Evolutionary conservation across 2,329 filamentous ascomycete genomes (phyloP).

Genomic region (Cladosporium halotolerans): DNA sequence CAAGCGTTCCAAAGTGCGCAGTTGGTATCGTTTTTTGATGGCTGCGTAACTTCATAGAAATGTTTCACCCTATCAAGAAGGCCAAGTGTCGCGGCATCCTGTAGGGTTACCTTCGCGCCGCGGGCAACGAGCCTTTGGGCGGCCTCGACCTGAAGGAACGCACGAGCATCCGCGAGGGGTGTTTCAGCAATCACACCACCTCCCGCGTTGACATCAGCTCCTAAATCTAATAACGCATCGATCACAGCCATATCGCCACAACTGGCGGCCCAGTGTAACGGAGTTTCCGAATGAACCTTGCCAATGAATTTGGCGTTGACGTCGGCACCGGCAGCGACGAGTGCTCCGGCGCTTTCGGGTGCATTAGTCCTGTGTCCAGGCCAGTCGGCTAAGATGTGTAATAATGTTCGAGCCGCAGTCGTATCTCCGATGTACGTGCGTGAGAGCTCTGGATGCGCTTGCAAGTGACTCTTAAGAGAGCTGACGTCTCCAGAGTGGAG

Average conservation of each 20-base stretch:
- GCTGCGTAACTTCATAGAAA: not conserved
- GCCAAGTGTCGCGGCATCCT: not conserved
- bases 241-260: not conserved
- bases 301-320: constrained; percentile 2
- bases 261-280: constrained; percentile 3
- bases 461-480: not conserved
- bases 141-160: not conserved
- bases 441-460: not conserved
- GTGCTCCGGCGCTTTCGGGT: not conserved
- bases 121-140: not conserved
- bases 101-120: not conserved
- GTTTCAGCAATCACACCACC: constrained; percentile 1
- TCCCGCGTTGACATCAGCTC: not conserved
- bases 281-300: not conserved
- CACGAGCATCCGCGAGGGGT: constrained; percentile 1
- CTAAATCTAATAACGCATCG: not conserved
- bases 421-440: not conserved
- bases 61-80: not conserved
- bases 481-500: not conserved
- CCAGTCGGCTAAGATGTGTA: constrained; percentile 1
- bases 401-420: not conserved
- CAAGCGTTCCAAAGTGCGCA: constrained; percentile 5
- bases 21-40: not conserved
- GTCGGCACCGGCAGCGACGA: not conserved
- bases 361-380: not conserved